These are phyloP conservation scores for Serendipita vermifera DNA, from an alignment of 768 basidiomycete genomes.

Conservation along the genomic window DNA sequence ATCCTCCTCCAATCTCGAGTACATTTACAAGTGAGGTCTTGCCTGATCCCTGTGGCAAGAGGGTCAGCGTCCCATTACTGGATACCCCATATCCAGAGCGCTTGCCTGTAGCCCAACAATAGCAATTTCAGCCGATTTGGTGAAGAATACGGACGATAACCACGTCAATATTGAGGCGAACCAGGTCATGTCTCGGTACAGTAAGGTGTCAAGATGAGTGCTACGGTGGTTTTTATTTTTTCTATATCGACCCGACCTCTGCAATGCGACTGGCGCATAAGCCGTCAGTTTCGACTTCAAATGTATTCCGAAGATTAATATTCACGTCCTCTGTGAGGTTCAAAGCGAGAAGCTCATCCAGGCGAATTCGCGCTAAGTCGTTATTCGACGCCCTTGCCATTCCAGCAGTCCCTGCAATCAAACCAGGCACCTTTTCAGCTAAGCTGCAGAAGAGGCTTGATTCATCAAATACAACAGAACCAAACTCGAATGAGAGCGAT, in stretches of 20 bases:
- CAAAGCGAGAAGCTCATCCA: not conserved
- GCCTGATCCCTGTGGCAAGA: slow-evolving; percentile 58
- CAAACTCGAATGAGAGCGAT: not conserved
- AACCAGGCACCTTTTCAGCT: not conserved
- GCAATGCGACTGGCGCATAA: not conserved
- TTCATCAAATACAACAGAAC: not conserved
- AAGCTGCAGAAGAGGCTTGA: not conserved
- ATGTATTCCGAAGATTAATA: not conserved
- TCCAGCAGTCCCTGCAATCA: not conserved
- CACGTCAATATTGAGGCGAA: slow-evolving; percentile 23
- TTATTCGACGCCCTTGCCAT: not conserved
- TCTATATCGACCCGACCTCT: not conserved
- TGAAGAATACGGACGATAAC: slow-evolving; percentile 64
- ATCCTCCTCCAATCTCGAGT: slow-evolving; percentile 53
- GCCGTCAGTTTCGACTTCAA: not conserved
- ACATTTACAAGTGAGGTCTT: slow-evolving; percentile 94
- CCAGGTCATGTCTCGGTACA: not conserved
- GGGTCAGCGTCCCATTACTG: slow-evolving; percentile 3
- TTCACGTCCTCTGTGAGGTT: not conserved
- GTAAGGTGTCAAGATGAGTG: not conserved
- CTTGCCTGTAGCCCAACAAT: slow-evolving; percentile 81
- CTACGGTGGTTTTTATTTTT: not conserved
- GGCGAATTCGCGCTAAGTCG: not conserved
- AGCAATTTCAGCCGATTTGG: slow-evolving; percentile 75
- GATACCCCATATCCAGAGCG: slow-evolving; percentile 9